Evolutionary conservation across 1,284 basidiomycete genomes (phyloP), one percentile per base, ranked within the genome.

Genomic region (Entoloma clypeatum): DNA sequence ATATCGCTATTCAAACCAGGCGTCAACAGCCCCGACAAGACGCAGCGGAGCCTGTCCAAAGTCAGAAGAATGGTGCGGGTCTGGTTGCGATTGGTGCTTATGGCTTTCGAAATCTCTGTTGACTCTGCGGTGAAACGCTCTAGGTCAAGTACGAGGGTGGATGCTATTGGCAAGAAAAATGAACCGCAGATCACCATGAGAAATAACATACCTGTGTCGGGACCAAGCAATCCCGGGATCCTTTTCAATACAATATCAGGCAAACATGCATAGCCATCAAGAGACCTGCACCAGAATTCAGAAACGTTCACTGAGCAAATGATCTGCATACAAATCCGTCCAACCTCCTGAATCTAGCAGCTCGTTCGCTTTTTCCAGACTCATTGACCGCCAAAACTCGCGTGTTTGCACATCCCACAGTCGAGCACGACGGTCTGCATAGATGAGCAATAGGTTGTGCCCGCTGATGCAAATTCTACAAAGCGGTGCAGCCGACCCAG

Each of bases 321-420:
- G n/a, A n/a, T 8, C 27, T 3, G 58, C 79, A 51, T 53, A 87
- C 88, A 86, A 60, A 42, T 81, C 73, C 10, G 63, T 63, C 92
- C 91, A 95, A 1, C 72, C 75, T 1, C 81, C 81, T 46, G 85
- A 74, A 1, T 60, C 61, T 3, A 95, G 55, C 45, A 92, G 69
- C 37, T 91, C 89, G 37, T 80, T 74, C 0, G 84, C 89, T 54
- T 89, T 92, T 29, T 86, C 84, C 2, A 72, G 56, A 3, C 73
- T 76, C 68, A 91, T 89, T 0, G 91, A 89, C 27, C 93, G 70
- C 68, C 92, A 78, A 53, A 98, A 86, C 57, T 96, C 92, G 38
- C 78, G 76, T 0, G 83, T 86, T 44, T 80, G 77, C n/a, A 86
- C 67, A 57, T 96, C 89, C 92, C 95, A 99, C 1, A 94, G 65